These are phyloP conservation scores for Cystobasidiopsis lactophilus DNA, from an alignment of 768 basidiomycete genomes.

Conservation along the genomic window DNA sequence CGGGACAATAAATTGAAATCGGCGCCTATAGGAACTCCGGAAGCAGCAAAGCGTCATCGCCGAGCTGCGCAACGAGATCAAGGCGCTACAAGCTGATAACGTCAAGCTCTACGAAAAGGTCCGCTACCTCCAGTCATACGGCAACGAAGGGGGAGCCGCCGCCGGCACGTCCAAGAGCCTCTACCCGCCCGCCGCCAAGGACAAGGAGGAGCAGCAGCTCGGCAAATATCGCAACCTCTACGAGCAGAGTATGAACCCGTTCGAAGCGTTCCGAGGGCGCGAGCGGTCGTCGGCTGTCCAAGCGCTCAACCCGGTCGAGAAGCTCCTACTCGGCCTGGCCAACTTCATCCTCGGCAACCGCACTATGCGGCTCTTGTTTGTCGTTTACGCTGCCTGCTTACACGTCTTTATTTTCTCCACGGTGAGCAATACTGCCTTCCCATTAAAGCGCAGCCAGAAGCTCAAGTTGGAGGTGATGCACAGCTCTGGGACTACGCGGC, in stretches of 20 bases:
- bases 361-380: constrained; percentile 67
- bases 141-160: constrained; percentile 43
- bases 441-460: neutral
- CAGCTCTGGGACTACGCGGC: neutral
- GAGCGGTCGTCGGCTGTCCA: constrained; percentile 87
- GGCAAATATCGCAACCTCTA: constrained; percentile 76
- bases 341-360: constrained; percentile 70
- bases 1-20: too few species aligned
- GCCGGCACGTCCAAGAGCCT: constrained; percentile 26
- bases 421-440: constrained; percentile 3
- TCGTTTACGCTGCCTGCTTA: constrained; percentile 58
- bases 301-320: constrained; percentile 72
- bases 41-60: constrained; percentile 88
- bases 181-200: neutral
- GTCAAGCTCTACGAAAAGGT: constrained; percentile 97
- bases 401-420: constrained; percentile 50
- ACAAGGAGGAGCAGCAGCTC: constrained; percentile 40
- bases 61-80: constrained; percentile 77
- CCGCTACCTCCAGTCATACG: constrained; percentile 91
- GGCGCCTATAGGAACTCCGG: constrained; percentile 50
- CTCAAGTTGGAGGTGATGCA: neutral
- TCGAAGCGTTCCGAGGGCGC: constrained; percentile 85
- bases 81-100: constrained; percentile 79
- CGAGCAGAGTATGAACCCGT: constrained; percentile 94
- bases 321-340: constrained; percentile 63